Percentiles rank a stretch among this genome's conserved stretches.
These are phyloP conservation scores for Limnanthes douglasii DNA, from an alignment of 345 rosid genomes.

Conservation along the genomic window DNA sequence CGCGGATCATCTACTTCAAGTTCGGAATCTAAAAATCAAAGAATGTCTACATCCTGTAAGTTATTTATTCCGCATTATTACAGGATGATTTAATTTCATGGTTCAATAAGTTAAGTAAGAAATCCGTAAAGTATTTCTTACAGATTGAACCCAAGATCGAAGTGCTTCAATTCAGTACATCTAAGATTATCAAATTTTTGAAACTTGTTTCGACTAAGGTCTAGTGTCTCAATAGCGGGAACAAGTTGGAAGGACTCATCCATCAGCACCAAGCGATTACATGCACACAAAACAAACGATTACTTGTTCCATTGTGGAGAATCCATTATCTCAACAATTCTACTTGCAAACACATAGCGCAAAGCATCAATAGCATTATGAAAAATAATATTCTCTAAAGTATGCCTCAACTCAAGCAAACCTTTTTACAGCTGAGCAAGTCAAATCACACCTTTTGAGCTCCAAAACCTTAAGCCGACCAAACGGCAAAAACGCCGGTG, in stretches of 20 bases:
- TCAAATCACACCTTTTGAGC: constrained; percentile 64
- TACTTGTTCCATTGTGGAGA: constrained; percentile 55
- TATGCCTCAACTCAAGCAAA: too few relatives aligned
- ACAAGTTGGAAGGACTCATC: constrained; percentile 77
- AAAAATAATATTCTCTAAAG: constrained; percentile 51
- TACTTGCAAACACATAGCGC: too few relatives aligned
- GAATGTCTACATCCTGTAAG: too few relatives aligned
- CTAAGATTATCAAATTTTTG: constrained; percentile 57
- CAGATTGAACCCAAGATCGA: too few relatives aligned
- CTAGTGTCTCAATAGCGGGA: constrained; percentile 66
- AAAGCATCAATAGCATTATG: constrained; percentile 70
- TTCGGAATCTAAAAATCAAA: too few relatives aligned
- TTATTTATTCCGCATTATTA: too few relatives aligned
- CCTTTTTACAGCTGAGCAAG: constrained; percentile 61
- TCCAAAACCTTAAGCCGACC: too few relatives aligned
- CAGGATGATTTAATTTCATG: too few relatives aligned
- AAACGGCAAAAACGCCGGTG: constrained; percentile 34
- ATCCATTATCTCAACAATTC: constrained; percentile 56
- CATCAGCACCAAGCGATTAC: constrained; percentile 61
- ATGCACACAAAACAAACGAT: too few relatives aligned
- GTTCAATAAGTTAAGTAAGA: too few relatives aligned
- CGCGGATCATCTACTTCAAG: too few relatives aligned
- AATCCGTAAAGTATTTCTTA: too few relatives aligned
- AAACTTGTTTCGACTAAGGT: constrained; percentile 68
- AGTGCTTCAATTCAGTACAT: constrained; percentile 48